A percentile compares a stretch with the other conserved stretches of the same genome.
Evolutionary conservation across 257 asterid genomes (phyloP).

Genomic region (Solanum appendiculatum): DNA sequence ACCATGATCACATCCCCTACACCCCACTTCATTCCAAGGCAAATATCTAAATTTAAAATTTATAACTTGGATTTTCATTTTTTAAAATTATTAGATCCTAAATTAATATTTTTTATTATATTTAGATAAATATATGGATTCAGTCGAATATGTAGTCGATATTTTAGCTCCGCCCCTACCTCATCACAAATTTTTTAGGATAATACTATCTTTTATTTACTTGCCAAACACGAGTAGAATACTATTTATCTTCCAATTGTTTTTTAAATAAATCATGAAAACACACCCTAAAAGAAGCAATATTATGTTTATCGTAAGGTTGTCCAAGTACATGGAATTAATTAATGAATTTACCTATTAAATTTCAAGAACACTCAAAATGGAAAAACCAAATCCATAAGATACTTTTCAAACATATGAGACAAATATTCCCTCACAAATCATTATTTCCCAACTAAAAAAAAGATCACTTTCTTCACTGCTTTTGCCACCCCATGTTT

Average conservation of each 20-base stretch:
- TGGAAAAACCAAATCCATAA: not conserved
- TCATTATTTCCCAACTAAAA: not conserved
- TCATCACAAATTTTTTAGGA: not conserved
- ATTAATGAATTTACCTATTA: not conserved
- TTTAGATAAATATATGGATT: not conserved
- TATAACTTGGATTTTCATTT: too few species aligned
- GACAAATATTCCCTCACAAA: not conserved
- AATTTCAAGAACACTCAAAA: not conserved
- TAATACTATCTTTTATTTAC: not conserved
- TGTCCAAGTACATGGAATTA: not conserved
- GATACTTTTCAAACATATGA: not conserved
- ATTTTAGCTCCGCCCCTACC: not conserved
- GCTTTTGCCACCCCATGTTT: slow-evolving; percentile 19
- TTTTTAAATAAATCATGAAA: not conserved
- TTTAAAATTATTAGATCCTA: too few species aligned
- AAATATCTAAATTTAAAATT: too few species aligned
- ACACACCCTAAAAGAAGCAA: not conserved
- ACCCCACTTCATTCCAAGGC: not conserved
- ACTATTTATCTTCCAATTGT: not conserved
- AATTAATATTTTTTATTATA: not conserved
- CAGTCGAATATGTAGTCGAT: not conserved
- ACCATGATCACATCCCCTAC: not conserved
- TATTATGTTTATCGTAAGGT: not conserved
- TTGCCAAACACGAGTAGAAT: too few species aligned
- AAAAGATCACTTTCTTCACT: slow-evolving; percentile 14